These are phyloP conservation scores for Tetragonia tetragonoides DNA, from an alignment of 148 eudicot genomes.

Conservation along the genomic window DNA sequence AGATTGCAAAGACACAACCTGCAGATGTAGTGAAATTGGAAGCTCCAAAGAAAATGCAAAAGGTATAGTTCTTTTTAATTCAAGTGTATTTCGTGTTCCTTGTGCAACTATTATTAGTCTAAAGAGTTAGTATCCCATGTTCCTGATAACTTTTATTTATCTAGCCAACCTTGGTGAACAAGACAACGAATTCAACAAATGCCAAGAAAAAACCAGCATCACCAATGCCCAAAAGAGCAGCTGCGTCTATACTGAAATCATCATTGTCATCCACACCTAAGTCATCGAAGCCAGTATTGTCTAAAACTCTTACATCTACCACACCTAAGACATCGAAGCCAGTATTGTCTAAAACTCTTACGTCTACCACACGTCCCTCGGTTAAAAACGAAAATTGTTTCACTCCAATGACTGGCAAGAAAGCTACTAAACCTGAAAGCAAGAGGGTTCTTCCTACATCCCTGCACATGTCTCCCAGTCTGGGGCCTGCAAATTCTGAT, in stretches of 20 bases:
- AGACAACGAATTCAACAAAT: slow-evolving; percentile 30
- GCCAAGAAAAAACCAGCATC: slow-evolving; percentile 49
- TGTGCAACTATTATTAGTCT: background rate
- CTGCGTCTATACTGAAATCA: slow-evolving; percentile 14
- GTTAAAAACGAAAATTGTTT: slow-evolving; percentile 42
- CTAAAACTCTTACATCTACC: slow-evolving; percentile 35
- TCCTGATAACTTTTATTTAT: slow-evolving; percentile 15
- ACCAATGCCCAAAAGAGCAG: slow-evolving; percentile 29
- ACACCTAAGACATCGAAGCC: slow-evolving; percentile 35
- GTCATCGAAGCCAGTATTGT: slow-evolving; percentile 37
- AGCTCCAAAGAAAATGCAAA: slow-evolving; percentile 32
- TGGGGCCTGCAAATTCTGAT: slow-evolving; percentile 45
- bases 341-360: slow-evolving; percentile 28
- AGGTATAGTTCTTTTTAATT: slow-evolving; percentile 41
- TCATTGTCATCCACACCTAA: slow-evolving; percentile 44
- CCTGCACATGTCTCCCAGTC: slow-evolving; percentile 69
- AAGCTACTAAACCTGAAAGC: slow-evolving; percentile 36
- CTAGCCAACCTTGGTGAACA: slow-evolving; percentile 43
- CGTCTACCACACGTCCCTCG: slow-evolving; percentile 38
- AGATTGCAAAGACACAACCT: slow-evolving; percentile 19
- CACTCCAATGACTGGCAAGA: slow-evolving; percentile 42
- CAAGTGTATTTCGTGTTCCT: background rate
- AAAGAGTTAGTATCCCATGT: slow-evolving; percentile 1
- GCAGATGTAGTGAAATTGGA: slow-evolving; percentile 29
- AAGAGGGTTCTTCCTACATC: slow-evolving; percentile 53